Evolutionary conservation across 2,329 filamentous ascomycete species (phyloP), one percentile per base, ranked within the genome.

Genomic region (Colletotrichum sp.): DNA sequence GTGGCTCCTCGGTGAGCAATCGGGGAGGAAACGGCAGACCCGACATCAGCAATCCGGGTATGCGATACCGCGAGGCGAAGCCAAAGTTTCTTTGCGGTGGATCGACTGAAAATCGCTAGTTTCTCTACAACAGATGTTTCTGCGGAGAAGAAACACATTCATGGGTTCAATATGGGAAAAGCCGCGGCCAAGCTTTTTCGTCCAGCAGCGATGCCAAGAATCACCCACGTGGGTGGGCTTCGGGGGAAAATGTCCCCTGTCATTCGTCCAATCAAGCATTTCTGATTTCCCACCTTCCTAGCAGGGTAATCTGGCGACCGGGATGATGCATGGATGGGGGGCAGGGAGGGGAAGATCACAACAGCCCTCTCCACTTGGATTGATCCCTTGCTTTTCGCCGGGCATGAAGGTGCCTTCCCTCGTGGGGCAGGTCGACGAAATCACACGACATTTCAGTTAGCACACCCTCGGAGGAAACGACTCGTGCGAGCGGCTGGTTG

Each of bases 171-270:
- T 31, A 31, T 31, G 47, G 24, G 51, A 33, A 47, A 47, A 34
- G 36, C 27, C 29, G 8, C 4, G n/a, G 55, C 38, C 70, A 73
- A 73, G 70, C 70, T 70, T 73, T 70, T 72, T 72, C 24, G 66
- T 51, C 70, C 59, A 61, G 51, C 51, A 21, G n/a, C 59, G 36
- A 70, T 70, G 70, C 66, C 66, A 66, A 73, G 65, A 51, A 51
- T 12, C 16, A 3, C 58, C 57, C 70, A 64, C 70, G 70, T 69
- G 66, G 51, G 59, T 72, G 66, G 66, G 31, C 16, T 29, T 38
- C 54, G 67, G 61, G 51, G 51, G 55, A 34, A 66, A 51, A 31
- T 9, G 38, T 47, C 59, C 54, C 38, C 47, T 16, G 54, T 13
- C 55, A 16, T 11, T 29, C 3, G 36, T 18, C 70, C 58, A 72